These are phyloP conservation scores for Capsicum baccatum DNA, from an alignment of 257 asterid species.

Conservation along the genomic window DNA sequence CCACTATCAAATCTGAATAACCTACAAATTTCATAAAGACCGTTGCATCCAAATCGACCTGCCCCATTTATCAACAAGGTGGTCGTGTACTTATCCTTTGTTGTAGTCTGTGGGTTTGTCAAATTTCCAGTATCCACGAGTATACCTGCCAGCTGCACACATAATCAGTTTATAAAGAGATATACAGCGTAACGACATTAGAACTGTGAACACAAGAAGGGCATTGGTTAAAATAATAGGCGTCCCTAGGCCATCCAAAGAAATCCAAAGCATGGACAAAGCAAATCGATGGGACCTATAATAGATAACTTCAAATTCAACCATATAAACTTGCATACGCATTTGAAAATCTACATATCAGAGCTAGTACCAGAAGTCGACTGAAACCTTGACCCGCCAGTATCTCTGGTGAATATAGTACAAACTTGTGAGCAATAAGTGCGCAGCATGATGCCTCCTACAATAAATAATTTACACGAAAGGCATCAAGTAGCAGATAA, in stretches of 20 bases:
- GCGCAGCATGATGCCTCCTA: constrained; percentile 85
- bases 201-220: not conserved
- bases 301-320: not conserved
- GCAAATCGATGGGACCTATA: not conserved
- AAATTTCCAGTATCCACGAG: constrained; percentile 80
- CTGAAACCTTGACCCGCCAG: constrained; percentile 78
- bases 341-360: not conserved
- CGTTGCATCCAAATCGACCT: constrained; percentile 80
- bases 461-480: constrained; percentile 24
- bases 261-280: not conserved
- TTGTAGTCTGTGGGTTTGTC: constrained; percentile 52
- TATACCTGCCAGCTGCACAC: constrained; percentile 76
- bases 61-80: constrained; percentile 84
- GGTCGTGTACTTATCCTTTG: constrained; percentile 79
- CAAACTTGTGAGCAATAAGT: constrained; percentile 67
- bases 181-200: not conserved
- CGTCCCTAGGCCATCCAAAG: not conserved
- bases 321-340: not conserved
- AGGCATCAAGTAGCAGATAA: not conserved
- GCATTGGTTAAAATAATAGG: not conserved
- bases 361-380: constrained; percentile 69
- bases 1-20: not conserved
- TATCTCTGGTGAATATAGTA: constrained; percentile 62
- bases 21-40: constrained; percentile 79
- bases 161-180: constrained; percentile 18